These are phyloP conservation scores for Colletotrichum brevisporum DNA, from an alignment of 2,329 filamentous ascomycete species.

Conservation along the genomic window DNA sequence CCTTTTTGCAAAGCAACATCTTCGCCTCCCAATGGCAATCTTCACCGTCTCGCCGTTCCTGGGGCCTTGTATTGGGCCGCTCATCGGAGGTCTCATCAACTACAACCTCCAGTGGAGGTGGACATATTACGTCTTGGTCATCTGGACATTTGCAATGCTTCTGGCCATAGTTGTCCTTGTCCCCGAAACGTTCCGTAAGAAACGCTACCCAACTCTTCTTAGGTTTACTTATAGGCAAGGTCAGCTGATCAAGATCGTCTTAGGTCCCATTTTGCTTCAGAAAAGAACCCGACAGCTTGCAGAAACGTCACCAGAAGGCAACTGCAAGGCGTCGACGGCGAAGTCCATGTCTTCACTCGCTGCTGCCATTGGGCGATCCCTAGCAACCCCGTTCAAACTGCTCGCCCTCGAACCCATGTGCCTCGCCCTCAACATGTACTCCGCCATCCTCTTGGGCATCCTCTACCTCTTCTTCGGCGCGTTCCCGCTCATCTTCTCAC, in stretches of 20 bases:
- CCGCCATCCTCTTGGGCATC: slow-evolving; percentile 85
- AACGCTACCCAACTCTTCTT: slow-evolving; percentile 73
- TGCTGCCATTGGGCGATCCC: slow-evolving; percentile 53
- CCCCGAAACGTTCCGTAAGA: slow-evolving; percentile 74
- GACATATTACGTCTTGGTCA: slow-evolving; percentile 87
- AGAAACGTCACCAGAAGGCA: slow-evolving; percentile 59
- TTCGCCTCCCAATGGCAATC: slow-evolving; percentile 86
- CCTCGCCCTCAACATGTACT: slow-evolving; percentile 83
- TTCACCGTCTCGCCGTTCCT: slow-evolving; percentile 77
- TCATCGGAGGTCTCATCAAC: slow-evolving; percentile 88
- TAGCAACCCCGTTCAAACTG: slow-evolving; percentile 80
- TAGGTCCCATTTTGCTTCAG: slow-evolving; percentile 75
- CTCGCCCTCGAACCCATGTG: slow-evolving; percentile 88
- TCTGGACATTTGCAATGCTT: slow-evolving; percentile 79
- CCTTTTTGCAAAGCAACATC: slow-evolving; percentile 75
- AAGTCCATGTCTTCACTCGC: no score
- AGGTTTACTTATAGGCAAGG: slow-evolving; percentile 60
- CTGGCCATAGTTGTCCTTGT: slow-evolving; percentile 77
- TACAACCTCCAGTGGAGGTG: slow-evolving; percentile 81
- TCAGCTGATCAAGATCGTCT: slow-evolving; percentile 64
- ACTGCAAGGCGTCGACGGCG: no score
- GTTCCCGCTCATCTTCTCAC: slow-evolving; percentile 83
- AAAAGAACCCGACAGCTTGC: slow-evolving; percentile 72
- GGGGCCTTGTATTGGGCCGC: slow-evolving; percentile 71
- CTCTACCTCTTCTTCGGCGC: slow-evolving; percentile 95